Base-by-base conservation (phyloP, 495 filamentous ascomycete genomes). In the Cryomyces minteri region DNA sequence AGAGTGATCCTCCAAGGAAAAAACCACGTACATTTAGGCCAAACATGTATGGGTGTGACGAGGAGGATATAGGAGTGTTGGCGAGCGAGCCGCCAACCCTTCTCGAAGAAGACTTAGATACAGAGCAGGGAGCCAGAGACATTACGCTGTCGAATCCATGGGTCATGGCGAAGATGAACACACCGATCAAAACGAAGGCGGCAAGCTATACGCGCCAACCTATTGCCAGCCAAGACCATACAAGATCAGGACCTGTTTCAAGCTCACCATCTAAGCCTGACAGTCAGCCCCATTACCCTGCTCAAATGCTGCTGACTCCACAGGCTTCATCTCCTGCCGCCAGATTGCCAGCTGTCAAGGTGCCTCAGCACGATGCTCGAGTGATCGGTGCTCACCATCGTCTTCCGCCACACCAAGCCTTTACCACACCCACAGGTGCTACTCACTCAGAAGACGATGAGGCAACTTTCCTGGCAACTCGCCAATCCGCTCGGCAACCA, bases 121-220 rank as follows among this genome's bases (percentile, higher is more conserved):
- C 50, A 44, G 43, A 47, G 25, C 43, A 45, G 34, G 43, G 28
- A 11, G 41, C 40, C 10, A 46, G 41, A 9, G 51, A 54, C 34
- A 43, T 54, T 36, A 54, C 48, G 4, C 47, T 66, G 41, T 71
- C 64, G 4, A 79, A 79, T 48, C 77, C 77, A 4, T 79, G 73
- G 73, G 58, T 67, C 0, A 64, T 76, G 41, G 72, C 77, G 6
- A 79, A 74, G 51, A 62, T 76, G 56, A 77, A 69, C 41, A 58
- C 72, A 5, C 55, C 64, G 7, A 41, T 58, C 9, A 12, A 18
- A 31, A 4, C 33, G 31, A 37, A 7, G 6, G 10, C 31, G 3
- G 30, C 5, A 12, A 46, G n/a, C 7, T 39, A 36, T 44, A 12
- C 6, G 3, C 53, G 51, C 29, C 40, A 44, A 9, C 30, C 47